Percentiles rank a stretch among this genome's conserved stretches.
Conservation (phyloP, 331 rosid species). For the Phaseolus coccineus region DNA sequence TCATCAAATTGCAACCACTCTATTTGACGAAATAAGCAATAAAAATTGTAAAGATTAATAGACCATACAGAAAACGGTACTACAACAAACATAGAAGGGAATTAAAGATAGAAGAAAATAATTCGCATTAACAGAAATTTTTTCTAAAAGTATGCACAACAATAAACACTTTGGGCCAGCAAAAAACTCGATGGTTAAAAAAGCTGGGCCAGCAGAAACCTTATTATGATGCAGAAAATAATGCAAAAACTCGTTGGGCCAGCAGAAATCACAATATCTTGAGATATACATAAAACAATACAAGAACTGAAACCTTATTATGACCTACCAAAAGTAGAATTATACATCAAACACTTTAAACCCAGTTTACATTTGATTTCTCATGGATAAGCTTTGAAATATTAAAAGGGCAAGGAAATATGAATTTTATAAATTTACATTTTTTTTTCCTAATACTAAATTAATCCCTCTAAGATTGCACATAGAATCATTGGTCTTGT, state of each 20-base stretch:
- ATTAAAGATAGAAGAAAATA: not conserved
- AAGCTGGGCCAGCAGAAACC: no score
- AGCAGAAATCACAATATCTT: no score
- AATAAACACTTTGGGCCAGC: not conserved
- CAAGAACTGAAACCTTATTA: conserved; percentile 17
- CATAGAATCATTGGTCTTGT: conserved; percentile 13
- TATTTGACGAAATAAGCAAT: conserved; percentile 10
- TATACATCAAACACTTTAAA: conserved; percentile 5
- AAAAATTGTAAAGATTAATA: conserved; percentile 3
- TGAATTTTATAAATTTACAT: not conserved
- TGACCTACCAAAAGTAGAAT: conserved; percentile 27
- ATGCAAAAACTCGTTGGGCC: not conserved
- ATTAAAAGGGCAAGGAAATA: conserved; percentile 1
- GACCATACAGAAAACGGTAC: conserved; percentile 4
- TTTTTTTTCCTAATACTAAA: conserved; percentile 26
- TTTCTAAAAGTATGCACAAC: not conserved
- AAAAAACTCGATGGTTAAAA: no score
- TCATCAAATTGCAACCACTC: conserved; percentile 25
- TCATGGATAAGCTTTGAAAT: conserved; percentile 27
- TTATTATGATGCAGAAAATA: no score
- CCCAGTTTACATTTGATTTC: conserved; percentile 6
- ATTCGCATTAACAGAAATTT: conserved; percentile 22
- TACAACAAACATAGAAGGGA: not conserved
- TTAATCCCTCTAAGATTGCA: conserved; percentile 18
- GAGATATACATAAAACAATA: not conserved